Base-by-base conservation (phyloP, 2,329 filamentous ascomycete genomes). In the Curvularia hawaiiensis region DNA sequence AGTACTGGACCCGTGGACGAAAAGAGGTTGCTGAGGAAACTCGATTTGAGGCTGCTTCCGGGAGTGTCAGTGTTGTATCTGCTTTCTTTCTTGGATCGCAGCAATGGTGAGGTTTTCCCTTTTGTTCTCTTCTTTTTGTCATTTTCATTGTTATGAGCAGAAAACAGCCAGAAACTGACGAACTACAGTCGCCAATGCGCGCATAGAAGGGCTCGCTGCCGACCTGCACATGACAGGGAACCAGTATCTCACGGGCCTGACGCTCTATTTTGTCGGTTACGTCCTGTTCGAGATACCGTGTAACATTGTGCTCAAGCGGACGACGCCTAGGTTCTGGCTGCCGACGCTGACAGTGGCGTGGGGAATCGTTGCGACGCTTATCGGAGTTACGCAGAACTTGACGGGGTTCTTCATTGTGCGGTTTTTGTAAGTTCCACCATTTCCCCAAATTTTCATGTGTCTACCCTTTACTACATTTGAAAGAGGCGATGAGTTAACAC, bases 211-310 rank as follows among this genome's bases (percentile, higher is more conserved):
- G 6, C 64, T 77, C 1, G 71, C 63, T 0, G 61, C 50, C 11
- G 70, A 75, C 43, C 51, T 75, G 4, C 20, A 61, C 0, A 74
- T 78, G 70, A 76, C 74, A 1, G 74, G 73, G 0, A 74, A 76
- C 54, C 80, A 89, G 63, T 90, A 90, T 56, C 78, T 90, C 1
- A 87, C 84, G 0, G 85, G 86, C 1, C 68, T 90, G 40, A 90
- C 87, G 0, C 71, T 90, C 0, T 90, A 89, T 71, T 90, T 90
- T 66, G 76, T 82, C 54, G 78, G 78, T 4, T 83, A 83, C 57
- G 78, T 81, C 9, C 59, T 80, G 2, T 78, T 82, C 55, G 80
- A 82, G 62, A 79, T 88, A 6, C 85, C 85, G 0, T 87, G 84
- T 65, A 88, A 88, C 62, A 84, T 88, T 60, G 75, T 87, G 10